These are phyloP conservation scores for Tricholoma bakamatsutake DNA, from an alignment of 768 basidiomycete genomes.

Conservation along the genomic window DNA sequence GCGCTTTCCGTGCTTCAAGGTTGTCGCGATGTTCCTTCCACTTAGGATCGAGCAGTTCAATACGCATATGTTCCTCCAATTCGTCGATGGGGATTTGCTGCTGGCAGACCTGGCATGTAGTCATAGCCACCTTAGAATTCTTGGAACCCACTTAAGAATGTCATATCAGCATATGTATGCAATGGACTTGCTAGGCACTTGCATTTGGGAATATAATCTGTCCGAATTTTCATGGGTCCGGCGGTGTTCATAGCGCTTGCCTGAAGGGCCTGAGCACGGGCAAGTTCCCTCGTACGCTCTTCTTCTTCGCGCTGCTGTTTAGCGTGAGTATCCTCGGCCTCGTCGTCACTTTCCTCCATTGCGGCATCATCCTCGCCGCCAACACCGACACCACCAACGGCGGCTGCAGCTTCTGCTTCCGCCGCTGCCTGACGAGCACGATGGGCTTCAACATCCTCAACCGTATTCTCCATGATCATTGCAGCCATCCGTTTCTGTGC, in stretches of 20 bases:
- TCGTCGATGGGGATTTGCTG: constrained; percentile 96
- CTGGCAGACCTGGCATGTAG: constrained; percentile 91
- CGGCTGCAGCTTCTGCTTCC: constrained; percentile 77
- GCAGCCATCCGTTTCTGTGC: constrained; percentile 98
- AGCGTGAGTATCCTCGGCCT: constrained; percentile 55
- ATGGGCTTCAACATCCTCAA: constrained; percentile 79
- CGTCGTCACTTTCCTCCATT: constrained; percentile 87
- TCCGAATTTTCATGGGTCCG: constrained; percentile 89
- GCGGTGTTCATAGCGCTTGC: constrained; percentile 66
- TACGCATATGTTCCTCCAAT: constrained; percentile 95
- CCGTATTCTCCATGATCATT: constrained; percentile 96
- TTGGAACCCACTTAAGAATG: constrained; percentile 53
- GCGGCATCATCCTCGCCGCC: constrained; percentile 52
- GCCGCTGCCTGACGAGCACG: constrained; percentile 79
- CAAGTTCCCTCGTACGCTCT: constrained; percentile 63
- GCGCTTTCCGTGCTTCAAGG: constrained; percentile 85
- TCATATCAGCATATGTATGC: constrained; percentile 5
- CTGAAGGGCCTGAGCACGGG: constrained; percentile 76
- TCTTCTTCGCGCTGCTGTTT: constrained; percentile 65
- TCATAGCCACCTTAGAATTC: constrained; percentile 62
- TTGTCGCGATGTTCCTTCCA: constrained; percentile 96
- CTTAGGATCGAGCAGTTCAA: constrained; percentile 93
- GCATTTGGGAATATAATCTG: constrained; percentile 95
- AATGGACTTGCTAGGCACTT: constrained; percentile 26
- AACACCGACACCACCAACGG: constrained; percentile 60